Evolutionary conservation across 352 stramenopile species (phyloP).

Genomic region (Phytophthora rubi): DNA sequence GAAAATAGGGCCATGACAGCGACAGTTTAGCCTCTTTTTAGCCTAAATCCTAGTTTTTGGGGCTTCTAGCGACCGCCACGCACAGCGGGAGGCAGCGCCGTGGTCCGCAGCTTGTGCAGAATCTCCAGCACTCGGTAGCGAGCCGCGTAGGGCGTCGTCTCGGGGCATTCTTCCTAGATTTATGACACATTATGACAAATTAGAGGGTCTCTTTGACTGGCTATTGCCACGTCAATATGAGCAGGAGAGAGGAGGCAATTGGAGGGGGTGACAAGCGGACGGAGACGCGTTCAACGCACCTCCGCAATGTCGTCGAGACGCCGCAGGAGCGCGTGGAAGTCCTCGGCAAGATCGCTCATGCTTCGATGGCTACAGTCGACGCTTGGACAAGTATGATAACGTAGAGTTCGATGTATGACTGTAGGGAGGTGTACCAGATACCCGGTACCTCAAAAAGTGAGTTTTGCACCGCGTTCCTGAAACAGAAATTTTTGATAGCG

Average conservation of each 20-base stretch:
- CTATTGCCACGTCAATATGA: not conserved
- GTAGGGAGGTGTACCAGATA: not conserved
- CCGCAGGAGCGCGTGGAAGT: conserved; percentile 41
- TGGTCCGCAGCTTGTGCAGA: conserved; percentile 58
- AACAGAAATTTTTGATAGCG: too few species aligned
- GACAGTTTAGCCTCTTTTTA: not conserved
- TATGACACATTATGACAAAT: not conserved
- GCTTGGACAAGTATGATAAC: too few species aligned
- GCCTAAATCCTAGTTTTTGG: not conserved
- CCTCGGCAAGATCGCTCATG: conserved; percentile 39
- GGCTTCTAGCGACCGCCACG: conserved; percentile 13
- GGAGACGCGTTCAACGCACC: conserved; percentile 27
- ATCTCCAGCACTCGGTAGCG: conserved; percentile 65
- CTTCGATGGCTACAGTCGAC: too few species aligned
- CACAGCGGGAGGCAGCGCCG: conserved; percentile 37
- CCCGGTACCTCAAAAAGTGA: too few species aligned
- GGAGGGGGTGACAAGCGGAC: too few species aligned
- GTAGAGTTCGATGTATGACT: not conserved
- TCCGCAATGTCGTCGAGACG: conserved; percentile 38
- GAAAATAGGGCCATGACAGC: not conserved
- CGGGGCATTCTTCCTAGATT: conserved; percentile 49
- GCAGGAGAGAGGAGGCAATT: too few species aligned
- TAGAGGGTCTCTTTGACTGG: not conserved
- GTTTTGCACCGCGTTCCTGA: too few species aligned
- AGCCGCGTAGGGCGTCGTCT: conserved; percentile 54